These are phyloP conservation scores for Fonsecaea nubica DNA, from an alignment of 2,329 filamentous ascomycete genomes.

Conservation along the genomic window DNA sequence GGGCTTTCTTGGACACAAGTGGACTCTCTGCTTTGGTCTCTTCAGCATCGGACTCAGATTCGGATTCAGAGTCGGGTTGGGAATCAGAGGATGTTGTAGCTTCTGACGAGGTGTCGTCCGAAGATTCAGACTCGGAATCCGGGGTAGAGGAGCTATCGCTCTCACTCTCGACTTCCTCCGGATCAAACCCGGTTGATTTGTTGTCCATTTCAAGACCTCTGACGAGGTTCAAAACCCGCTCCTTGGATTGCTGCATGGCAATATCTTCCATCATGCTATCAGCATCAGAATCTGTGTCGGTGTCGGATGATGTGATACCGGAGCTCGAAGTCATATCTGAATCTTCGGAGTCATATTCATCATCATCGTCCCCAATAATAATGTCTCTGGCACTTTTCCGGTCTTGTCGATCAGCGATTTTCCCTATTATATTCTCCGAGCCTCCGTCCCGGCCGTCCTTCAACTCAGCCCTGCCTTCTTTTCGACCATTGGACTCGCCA, in stretches of 20 bases:
- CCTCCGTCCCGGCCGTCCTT: conserved; percentile 41
- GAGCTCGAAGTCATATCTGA: conserved; percentile 29
- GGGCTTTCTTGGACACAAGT: not conserved
- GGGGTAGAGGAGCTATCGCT: conserved; percentile 39
- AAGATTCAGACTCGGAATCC: conserved; percentile 40
- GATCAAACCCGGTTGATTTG: conserved; percentile 34
- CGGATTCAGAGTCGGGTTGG: conserved; percentile 43
- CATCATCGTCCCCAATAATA: conserved; percentile 40
- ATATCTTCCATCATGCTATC: conserved; percentile 55
- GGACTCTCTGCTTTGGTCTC: not conserved
- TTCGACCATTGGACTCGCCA: conserved; percentile 4
- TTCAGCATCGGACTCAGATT: conserved; percentile 48
- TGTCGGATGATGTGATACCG: conserved; percentile 31
- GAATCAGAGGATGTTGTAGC: conserved; percentile 40
- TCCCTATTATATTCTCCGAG: conserved; percentile 51
- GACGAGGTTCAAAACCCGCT: conserved; percentile 37
- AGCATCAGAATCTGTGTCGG: conserved; percentile 37
- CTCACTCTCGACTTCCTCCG: conserved; percentile 37
- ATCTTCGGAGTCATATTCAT: conserved; percentile 36
- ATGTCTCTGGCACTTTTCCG: conserved; percentile 44
- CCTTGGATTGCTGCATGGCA: conserved; percentile 53
- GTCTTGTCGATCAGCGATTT: conserved; percentile 53
- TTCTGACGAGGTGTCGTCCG: conserved; percentile 36
- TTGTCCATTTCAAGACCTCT: conserved; percentile 19
- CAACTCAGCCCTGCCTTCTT: not conserved